Base-by-base conservation (phyloP, 2,329 filamentous ascomycete genomes). In the Bipolaris zeicola region DNA sequence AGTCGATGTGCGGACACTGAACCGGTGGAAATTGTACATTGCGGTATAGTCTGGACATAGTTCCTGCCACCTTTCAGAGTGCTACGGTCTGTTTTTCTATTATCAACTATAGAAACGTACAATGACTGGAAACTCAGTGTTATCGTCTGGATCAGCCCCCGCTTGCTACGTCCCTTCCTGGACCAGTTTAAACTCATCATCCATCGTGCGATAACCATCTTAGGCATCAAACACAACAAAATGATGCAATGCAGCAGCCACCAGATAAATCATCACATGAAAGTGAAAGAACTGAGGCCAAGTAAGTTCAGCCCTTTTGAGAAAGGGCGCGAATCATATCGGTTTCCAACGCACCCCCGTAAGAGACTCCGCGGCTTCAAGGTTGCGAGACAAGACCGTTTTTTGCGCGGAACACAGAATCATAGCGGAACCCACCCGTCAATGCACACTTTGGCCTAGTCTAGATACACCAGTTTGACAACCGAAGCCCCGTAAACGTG, bases 111-210 rank as follows among this genome's bases (percentile, higher is more conserved):
- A 6, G 14, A 11, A n/a, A 26, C 2, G 7, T 4, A 10, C n/a
- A 13, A 11, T n/a, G 3, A 8, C 13, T 13, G 16, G 34, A 16
- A 24, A n/a, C 6, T 13, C n/a, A 39, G 6, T n/a, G n/a, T n/a
- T 34, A 26, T 28, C 5, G 6, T 18, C 11, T 26, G 22, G 10
- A 37, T 7, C 13, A 42, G 13, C n/a, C 13, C 26, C 10, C 24
- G 26, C n/a, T 14, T 43, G 20, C 3, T 26, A 2, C 28, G 37
- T 10, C 31, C 44, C 4, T 33, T 31, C 8, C 22, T 38, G 8
- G 39, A 44, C n/a, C 49, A 37, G 37, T 28, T 51, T 4, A 39
- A 38, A 28, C 33, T 10, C 26, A 44, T 51, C 39, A 28, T 44
- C 11, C 22, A 7, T 37, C 18, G 38, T 37, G 49, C 49, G 10